phyloP scores from a whole-genome alignment of 305 asterid species.

The Fraxinus paxiana region DNA sequence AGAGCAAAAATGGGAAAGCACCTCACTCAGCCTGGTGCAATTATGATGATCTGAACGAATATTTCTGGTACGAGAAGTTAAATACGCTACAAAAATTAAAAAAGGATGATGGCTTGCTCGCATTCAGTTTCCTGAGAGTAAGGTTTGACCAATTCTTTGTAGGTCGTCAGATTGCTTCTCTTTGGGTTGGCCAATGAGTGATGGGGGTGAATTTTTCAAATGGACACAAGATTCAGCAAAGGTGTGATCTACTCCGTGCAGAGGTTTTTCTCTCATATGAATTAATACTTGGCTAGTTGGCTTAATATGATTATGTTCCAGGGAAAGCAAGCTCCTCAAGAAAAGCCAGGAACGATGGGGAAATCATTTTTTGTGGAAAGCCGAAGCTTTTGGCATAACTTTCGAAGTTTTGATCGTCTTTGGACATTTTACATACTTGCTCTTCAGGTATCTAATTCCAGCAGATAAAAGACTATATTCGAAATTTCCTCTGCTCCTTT shows the following conservation, averaged over 20 bases:
- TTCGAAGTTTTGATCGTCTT: conserved; percentile 91
- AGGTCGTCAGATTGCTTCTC: conserved; percentile 92
- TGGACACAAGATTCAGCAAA: conserved; percentile 49
- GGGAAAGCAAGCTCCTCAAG: conserved; percentile 56
- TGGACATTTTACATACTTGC: conserved; percentile 90
- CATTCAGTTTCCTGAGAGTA: conserved; percentile 25
- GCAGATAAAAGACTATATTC: conserved; percentile 13
- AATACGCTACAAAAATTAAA: conserved; percentile 7
- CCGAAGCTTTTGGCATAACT: conserved; percentile 93
- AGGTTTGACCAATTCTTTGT: conserved; percentile 30
- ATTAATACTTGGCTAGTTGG: conserved; percentile 22
- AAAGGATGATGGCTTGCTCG: not conserved
- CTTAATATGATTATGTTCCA: conserved; percentile 41
- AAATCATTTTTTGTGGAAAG: conserved; percentile 94
- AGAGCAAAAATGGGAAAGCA: conserved; percentile 76
- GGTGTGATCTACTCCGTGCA: conserved; percentile 36
- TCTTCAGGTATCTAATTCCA: conserved; percentile 59
- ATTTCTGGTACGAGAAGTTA: conserved; percentile 64
- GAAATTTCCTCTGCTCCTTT: conserved; percentile 6
- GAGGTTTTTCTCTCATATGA: conserved; percentile 14
- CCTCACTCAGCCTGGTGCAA: conserved; percentile 97
- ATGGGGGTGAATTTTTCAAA: conserved; percentile 89
- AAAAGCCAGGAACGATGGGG: conserved; percentile 56
- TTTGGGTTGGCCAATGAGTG: conserved; percentile 99
- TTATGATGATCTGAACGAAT: conserved; percentile 93